Evolutionary conservation across 2,329 filamentous ascomycete genomes (phyloP), one percentile per base, ranked within the genome.

Genomic region (Arthrobotrys sphaeroides): DNA sequence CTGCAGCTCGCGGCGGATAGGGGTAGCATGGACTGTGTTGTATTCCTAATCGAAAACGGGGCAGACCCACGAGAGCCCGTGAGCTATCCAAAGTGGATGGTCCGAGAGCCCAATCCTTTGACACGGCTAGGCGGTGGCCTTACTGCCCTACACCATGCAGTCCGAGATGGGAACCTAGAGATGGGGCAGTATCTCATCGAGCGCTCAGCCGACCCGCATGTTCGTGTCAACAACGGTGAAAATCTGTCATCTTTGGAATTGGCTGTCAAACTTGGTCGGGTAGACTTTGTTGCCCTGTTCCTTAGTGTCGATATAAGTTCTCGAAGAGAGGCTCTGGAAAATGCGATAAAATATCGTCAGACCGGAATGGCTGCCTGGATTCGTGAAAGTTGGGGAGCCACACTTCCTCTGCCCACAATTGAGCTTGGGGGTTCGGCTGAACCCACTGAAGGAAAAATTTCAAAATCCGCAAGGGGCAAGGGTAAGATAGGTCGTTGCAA

Each of bases 121-220:
- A 43, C 22, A 12, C 2, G 13, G 2, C 12, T 40, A 18, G 42
- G 42, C 0, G n/a, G 18, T n/a, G 40, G 40, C 1, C 12, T 7
- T 2, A 68, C 53, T 5, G 26, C 43, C 3, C 20, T 60, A 26
- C 28, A 69, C 28, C 53, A 59, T n/a, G 55, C 65, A 0, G 49
- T 69, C 3, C 16, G n/a, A 7, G 10, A 28, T 18, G 55, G 65
- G 9, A 51, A 42, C 22, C 12, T 69, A 13, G 65, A 69, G 16
- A 69, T 69, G 36, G 55, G 20, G 5, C 13, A 7, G 24, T 69
- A 51, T 28, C 42, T 69, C 16, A 9, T 69, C 5, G 55, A 61
- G 18, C 33, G 36, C 43, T 42, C 40, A 0, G 55, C 65, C 3
- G 18, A 43, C 18, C 24, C 60, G 20, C 38, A 57, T 22, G 31